These are phyloP conservation scores for Talaromyces sp. DNA, from an alignment of 2,329 filamentous ascomycete genomes.

Conservation along the genomic window DNA sequence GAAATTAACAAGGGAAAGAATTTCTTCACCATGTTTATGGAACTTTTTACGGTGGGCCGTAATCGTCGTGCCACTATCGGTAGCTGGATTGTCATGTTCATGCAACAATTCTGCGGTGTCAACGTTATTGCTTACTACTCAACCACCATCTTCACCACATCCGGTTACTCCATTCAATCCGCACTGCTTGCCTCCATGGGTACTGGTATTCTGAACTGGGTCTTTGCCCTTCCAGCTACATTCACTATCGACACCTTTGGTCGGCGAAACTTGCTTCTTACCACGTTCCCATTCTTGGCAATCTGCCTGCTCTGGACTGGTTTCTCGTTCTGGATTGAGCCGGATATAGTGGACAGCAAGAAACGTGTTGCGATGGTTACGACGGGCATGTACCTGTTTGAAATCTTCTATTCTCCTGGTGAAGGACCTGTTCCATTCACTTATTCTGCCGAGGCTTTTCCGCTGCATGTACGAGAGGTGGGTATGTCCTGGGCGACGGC, in stretches of 20 bases:
- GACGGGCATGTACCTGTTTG: conserved; percentile 46
- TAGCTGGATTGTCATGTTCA: conserved; percentile 60
- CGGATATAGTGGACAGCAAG: conserved; percentile 26
- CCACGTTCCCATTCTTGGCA: conserved; percentile 61
- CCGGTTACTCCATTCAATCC: conserved; percentile 49
- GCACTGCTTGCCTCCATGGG: conserved; percentile 61
- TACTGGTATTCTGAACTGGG: conserved; percentile 63
- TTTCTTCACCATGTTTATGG: conserved; percentile 52
- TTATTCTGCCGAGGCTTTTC: conserved; percentile 63
- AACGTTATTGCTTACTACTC: conserved; percentile 62
- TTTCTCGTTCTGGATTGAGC: conserved; percentile 51
- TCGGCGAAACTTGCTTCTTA: conserved; percentile 58
- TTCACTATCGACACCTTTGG: conserved; percentile 66
- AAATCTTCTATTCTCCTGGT: conserved; percentile 53
- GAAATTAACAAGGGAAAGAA: conserved; percentile 50
- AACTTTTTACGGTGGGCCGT: conserved; percentile 60
- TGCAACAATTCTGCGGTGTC: conserved; percentile 45
- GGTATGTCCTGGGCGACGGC: conserved; percentile 59
- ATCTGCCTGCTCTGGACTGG: conserved; percentile 49
- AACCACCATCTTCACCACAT: conserved; percentile 58
- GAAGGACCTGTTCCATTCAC: conserved; percentile 63
- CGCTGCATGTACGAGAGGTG: conserved; percentile 58
- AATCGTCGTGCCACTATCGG: conserved; percentile 59
- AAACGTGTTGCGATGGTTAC: conserved; percentile 42
- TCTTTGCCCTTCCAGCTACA: conserved; percentile 62